Conservation (phyloP, 2,329 filamentous ascomycete genomes). For the Sporothrix curviconia region DNA sequence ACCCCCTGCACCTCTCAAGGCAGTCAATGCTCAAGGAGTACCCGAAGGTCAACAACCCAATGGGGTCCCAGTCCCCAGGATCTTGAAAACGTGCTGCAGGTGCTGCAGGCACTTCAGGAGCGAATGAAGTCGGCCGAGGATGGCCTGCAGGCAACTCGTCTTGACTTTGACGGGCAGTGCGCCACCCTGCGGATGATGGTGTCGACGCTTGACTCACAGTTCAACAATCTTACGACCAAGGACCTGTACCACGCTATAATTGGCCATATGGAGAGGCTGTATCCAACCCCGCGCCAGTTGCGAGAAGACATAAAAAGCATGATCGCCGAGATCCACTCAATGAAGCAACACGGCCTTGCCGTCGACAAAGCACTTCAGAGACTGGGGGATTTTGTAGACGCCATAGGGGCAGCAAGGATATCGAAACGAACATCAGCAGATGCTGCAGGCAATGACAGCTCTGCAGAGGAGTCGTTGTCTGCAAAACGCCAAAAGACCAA, state of each 20-base stretch:
- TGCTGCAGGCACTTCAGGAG: slow-evolving; percentile 1
- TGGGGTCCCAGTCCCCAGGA: neutral
- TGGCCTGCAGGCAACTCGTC: slow-evolving; percentile 17
- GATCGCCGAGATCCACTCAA: neutral
- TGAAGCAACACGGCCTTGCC: neutral
- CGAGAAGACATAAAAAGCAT: slow-evolving; percentile 14
- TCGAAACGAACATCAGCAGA: neutral
- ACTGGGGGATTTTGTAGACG: neutral
- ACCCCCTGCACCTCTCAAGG: neutral
- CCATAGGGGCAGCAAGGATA: neutral
- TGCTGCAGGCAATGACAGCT: neutral
- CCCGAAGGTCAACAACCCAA: neutral
- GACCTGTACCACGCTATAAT: slow-evolving; percentile 36
- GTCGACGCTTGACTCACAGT: slow-evolving; percentile 39
- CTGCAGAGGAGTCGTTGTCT: neutral
- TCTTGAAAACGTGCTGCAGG: neutral
- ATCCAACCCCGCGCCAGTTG: slow-evolving; percentile 20
- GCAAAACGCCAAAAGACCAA: neutral
- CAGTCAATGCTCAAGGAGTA: too few species aligned
- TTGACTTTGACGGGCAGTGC: slow-evolving; percentile 25
- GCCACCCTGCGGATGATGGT: slow-evolving; percentile 32
- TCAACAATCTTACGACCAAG: slow-evolving; percentile 42
- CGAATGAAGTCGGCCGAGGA: neutral
- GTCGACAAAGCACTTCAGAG: neutral
- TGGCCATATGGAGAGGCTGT: slow-evolving; percentile 29